Evolutionary conservation across 2,329 filamentous ascomycete genomes (phyloP).

Genomic region (Helotiales sp.): DNA sequence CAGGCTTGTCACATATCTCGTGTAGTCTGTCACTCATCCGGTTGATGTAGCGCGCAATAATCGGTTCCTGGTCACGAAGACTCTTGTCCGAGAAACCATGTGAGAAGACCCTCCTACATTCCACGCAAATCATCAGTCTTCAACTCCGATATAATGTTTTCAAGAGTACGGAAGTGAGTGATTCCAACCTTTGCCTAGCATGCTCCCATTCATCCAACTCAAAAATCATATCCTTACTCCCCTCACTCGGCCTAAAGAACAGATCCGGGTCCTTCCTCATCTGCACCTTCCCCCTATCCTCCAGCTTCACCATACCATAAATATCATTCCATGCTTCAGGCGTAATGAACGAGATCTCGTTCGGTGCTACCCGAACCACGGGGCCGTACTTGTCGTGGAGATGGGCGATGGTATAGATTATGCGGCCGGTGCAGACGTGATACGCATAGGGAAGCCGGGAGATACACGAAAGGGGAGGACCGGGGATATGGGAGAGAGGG

Average conservation of each 20-base stretch:
- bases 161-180: not conserved
- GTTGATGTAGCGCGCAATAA: conserved; percentile 48
- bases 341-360: conserved; percentile 17
- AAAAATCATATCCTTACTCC: conserved; percentile 10
- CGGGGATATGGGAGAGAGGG: conserved; percentile 25
- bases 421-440: conserved; percentile 15
- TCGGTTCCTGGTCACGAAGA: conserved; percentile 49
- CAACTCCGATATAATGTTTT: not conserved
- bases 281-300: conserved; percentile 5
- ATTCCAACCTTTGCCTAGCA: conserved; percentile 16
- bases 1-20: not conserved
- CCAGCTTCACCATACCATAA: not conserved
- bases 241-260: not conserved
- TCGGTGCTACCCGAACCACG: conserved; percentile 10
- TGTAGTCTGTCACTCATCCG: conserved; percentile 41
- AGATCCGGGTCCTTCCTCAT: conserved; percentile 13
- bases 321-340: conserved; percentile 23
- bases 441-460: conserved; percentile 22
- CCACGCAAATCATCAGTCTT: not conserved
- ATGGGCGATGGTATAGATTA: conserved; percentile 9
- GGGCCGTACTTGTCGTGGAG: conserved; percentile 24
- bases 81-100: conserved; percentile 50
- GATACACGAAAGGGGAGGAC: conserved; percentile 24
- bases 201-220: conserved; percentile 21
- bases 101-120: conserved; percentile 38